Evolutionary conservation across 2,329 filamentous ascomycete genomes (phyloP).

Genomic region (Apiospora kogelbergensis): DNA sequence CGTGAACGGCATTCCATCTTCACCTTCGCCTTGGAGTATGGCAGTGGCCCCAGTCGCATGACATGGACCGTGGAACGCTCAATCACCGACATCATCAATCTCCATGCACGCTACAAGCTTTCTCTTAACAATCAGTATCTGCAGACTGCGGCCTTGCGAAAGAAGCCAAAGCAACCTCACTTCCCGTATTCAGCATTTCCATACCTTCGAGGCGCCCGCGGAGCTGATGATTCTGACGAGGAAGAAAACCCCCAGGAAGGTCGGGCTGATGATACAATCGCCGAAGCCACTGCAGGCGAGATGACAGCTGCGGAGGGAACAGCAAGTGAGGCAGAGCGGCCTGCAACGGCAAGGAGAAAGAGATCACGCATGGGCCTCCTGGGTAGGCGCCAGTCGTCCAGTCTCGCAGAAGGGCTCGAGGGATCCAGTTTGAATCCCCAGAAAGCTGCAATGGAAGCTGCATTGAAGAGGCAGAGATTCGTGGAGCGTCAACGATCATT

Average conservation of each 20-base stretch:
- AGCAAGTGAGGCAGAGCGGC: constrained; percentile 66
- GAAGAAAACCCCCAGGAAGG: constrained; percentile 40
- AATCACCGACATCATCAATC: constrained; percentile 84
- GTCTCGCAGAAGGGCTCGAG: constrained; percentile 46
- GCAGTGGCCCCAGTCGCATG: constrained; percentile 93
- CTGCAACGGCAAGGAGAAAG: constrained; percentile 39
- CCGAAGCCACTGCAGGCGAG: constrained; percentile 43
- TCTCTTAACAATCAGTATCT: constrained; percentile 74
- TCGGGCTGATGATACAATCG: constrained; percentile 35
- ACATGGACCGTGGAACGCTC: constrained; percentile 90
- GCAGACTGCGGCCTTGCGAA: constrained; percentile 64
- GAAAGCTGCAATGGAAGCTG: constrained; percentile 58
- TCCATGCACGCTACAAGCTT: constrained; percentile 92
- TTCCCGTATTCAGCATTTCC: constrained; percentile 90
- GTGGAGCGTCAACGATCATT: constrained; percentile 81
- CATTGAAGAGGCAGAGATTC: constrained; percentile 60
- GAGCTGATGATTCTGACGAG: constrained; percentile 77
- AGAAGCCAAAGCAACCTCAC: constrained; percentile 77
- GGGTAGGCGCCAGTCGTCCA: constrained; percentile 51
- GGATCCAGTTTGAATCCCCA: constrained; percentile 39
- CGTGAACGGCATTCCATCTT: constrained; percentile 79
- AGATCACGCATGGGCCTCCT: constrained; percentile 55
- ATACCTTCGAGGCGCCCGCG: constrained; percentile 76
- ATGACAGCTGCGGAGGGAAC: constrained; percentile 60
- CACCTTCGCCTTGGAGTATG: constrained; percentile 91